Evolutionary conservation across 176 grass and related monocot species (phyloP), one percentile per base, ranked within the genome.

Genomic region (Poa annua): DNA sequence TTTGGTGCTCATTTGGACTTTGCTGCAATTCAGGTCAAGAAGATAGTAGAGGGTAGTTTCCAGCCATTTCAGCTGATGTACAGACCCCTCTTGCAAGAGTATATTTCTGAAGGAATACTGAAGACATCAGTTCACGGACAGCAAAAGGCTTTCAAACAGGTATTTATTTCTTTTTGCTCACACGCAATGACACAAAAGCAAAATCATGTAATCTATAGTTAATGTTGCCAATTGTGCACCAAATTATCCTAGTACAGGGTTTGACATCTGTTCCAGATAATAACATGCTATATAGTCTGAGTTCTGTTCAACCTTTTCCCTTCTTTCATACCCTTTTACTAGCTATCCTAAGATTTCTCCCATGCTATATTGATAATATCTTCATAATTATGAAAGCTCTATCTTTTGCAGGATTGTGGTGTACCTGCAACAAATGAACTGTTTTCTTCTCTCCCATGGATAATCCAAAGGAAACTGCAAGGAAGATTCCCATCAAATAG

Each of bases 21-120:
- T 83, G 10, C 33, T 87, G 41, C 76, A 84, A 57, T 82, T 80
- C 83, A 97, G 94, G 94, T 97, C 33, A 94, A 90, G 79, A 92
- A 90, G 63, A 97, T 97, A 69, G 88, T 97, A 52, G 81, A 90
- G 20, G 95, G 92, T 85, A 97, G 86, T 86, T 91, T 97, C 77
- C 80, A 83, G 41, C 89, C 89, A 68, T 97, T 97, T 78, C 90
- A 89, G 76, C 72, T 42, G 47, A 94, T 94, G 92, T 97, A 97
- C 79, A 84, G 54, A 74, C 84, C 92, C 8, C 50, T 87, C 59
- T 75, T 97, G 83, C 85, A 89, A n/a, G 92, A 94, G 50, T 90
- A 91, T 67, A 76, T 87, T 33, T 62, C 59, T 80, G 84, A 89
- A 89, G 90, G 92, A 74, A 34, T 97, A 56, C 69, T 97, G 74